Evolutionary conservation across 352 stramenopile species (phyloP), one percentile per base, ranked within the genome.

Genomic region (Aphanomyces cochlioides): DNA sequence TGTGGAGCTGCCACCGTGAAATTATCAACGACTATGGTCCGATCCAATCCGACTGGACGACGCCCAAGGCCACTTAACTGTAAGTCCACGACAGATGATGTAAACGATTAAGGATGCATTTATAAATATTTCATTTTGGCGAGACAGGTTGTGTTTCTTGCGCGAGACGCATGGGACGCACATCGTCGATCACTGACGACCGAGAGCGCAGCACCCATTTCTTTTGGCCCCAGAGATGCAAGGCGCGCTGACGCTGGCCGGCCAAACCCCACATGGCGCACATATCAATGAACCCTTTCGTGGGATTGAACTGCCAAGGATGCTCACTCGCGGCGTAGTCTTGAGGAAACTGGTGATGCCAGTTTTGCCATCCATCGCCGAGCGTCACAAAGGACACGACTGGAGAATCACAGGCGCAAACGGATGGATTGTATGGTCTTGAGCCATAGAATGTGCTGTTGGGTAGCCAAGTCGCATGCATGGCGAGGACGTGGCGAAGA

Each of bases 311-410:
- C 75, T 99, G 97, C 80, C 96, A 99, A 10, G 88, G 89, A 72
- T 92, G 95, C 85, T 99, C 97, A 66, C 86, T 97, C 40, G 96
- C 97, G 37, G 96, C 94, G 80, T 99, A 99, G 82, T 99, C 97
- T 69, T 96, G 97, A 47, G 97, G 97, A 82, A 98, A 99, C 82
- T 99, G 99, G 92, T 99, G 97, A 79, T 99, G 97, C 93, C 97
- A 99, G 86, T 99, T 99, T 83, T 99, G 96, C 85, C 96, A 99
- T 73, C 96, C 96, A 77, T 99, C 96, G 53, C 97, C 97, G 38
- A 99, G 89, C 54, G 96, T 92, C 48, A 92, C 93, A 66, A 98
- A 90, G 21, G 88, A 94, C 40, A 99, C 96, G 70, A 98, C 91
- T 10, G 96, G 85, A 80, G 98, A 99, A 80, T 99, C 97, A 5